phyloP scores from a whole-genome alignment of 2,329 filamentous ascomycete genomes.

The Madurella mycetomatis region DNA sequence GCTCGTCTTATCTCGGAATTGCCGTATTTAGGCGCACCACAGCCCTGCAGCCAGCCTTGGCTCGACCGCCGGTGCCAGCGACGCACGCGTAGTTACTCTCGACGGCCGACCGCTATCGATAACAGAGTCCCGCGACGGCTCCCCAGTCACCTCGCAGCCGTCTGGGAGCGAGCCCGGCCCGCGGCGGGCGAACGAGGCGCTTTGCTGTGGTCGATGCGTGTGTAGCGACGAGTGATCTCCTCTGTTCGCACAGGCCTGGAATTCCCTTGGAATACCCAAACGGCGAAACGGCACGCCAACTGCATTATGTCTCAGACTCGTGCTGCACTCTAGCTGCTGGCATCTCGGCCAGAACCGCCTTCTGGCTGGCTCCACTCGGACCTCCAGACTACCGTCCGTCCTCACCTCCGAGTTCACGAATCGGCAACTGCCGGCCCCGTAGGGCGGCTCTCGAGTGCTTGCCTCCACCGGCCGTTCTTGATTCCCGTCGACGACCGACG shows the following conservation, averaged over 20 bases:
- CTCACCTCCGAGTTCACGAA: background rate
- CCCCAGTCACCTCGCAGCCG: background rate
- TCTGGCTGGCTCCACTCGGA: slow-evolving; percentile 19
- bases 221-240: slow-evolving; percentile 4
- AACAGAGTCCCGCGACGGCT: background rate
- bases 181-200: background rate
- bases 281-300: slow-evolving; percentile 21
- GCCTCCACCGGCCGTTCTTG: slow-evolving; percentile 17
- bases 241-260: background rate
- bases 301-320: slow-evolving; percentile 44
- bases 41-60: slow-evolving; percentile 7
- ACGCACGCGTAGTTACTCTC: background rate
- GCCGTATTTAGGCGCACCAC: slow-evolving; percentile 7
- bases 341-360: slow-evolving; percentile 39
- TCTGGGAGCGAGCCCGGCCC: background rate
- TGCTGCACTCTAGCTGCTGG: slow-evolving; percentile 45
- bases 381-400: slow-evolving; percentile 3
- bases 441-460: background rate
- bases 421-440: background rate
- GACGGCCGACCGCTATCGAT: slow-evolving; percentile 4
- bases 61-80: background rate
- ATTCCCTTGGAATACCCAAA: background rate
- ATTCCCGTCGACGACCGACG: background rate
- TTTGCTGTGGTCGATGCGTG: slow-evolving; percentile 6
- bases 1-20: slow-evolving; percentile 11